Evolutionary conservation across 2,329 filamentous ascomycete species (phyloP).

Genomic region (Ramichloridium luteum): DNA sequence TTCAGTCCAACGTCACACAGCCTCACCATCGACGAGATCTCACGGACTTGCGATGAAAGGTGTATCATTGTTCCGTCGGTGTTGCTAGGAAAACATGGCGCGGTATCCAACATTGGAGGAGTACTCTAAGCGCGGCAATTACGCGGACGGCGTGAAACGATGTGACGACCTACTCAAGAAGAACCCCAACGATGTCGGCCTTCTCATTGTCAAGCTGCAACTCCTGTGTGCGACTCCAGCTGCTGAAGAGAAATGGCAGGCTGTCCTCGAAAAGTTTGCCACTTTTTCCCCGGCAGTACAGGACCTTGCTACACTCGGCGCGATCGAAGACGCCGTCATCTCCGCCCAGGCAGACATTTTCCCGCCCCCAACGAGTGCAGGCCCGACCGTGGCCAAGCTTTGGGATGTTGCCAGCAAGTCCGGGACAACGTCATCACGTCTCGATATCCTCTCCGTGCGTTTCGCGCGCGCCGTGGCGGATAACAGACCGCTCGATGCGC

Average conservation of each 20-base stretch:
- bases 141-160: slow-evolving; percentile 21
- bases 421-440: slow-evolving; percentile 10
- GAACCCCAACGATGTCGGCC: slow-evolving; percentile 17
- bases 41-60: too few relatives aligned
- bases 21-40: too few relatives aligned
- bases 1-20: too few relatives aligned
- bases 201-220: slow-evolving; percentile 23
- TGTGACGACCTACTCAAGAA: slow-evolving; percentile 23
- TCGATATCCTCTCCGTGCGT: slow-evolving; percentile 19
- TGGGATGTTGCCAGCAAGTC: slow-evolving; percentile 23
- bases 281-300: slow-evolving; percentile 15
- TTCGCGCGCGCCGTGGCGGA: slow-evolving; percentile 21
- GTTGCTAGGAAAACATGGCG: too few relatives aligned
- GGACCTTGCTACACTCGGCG: slow-evolving; percentile 17
- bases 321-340: slow-evolving; percentile 20
- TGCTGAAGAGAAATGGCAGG: slow-evolving; percentile 1
- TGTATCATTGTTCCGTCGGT: too few relatives aligned
- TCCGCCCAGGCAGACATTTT: slow-evolving; percentile 15
- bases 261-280: slow-evolving; percentile 16
- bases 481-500: slow-evolving; percentile 21
- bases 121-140: slow-evolving; percentile 18
- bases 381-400: slow-evolving; percentile 20
- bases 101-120: slow-evolving; percentile 24
- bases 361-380: slow-evolving; percentile 16
- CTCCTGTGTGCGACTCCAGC: slow-evolving; percentile 14